Percentiles rank a stretch among this genome's conserved stretches.
Evolutionary conservation across 176 grass and related monocot species (phyloP).

Genomic region (Saccharum spontaneum): DNA sequence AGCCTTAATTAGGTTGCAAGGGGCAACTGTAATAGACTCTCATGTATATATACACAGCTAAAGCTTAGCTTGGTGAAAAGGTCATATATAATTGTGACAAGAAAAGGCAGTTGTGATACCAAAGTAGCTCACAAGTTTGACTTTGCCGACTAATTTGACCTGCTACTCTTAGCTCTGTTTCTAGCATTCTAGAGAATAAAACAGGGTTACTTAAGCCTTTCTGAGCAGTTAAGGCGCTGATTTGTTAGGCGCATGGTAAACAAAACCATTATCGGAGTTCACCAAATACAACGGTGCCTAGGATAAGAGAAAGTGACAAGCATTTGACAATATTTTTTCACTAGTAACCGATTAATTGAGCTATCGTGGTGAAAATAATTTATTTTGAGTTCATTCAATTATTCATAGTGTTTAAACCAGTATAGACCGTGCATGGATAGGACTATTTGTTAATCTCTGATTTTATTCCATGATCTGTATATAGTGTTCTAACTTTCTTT

Average conservation of each 20-base stretch:
- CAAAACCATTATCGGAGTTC: neutral
- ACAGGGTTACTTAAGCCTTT: slow-evolving; percentile 20
- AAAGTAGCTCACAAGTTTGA: slow-evolving; percentile 36
- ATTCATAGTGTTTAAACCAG: no score
- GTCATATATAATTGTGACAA: slow-evolving; percentile 17
- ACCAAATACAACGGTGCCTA: slow-evolving; percentile 7
- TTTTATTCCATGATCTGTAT: neutral
- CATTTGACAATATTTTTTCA: neutral
- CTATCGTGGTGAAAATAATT: neutral
- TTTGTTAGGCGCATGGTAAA: slow-evolving; percentile 24
- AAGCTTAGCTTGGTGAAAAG: slow-evolving; percentile 22
- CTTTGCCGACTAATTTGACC: slow-evolving; percentile 8
- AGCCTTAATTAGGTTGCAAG: slow-evolving; percentile 37
- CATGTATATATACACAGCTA: slow-evolving; percentile 28
- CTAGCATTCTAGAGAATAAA: slow-evolving; percentile 5
- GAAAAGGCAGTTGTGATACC: slow-evolving; percentile 30
- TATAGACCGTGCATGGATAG: neutral
- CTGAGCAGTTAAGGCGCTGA: slow-evolving; percentile 13
- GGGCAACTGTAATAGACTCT: slow-evolving; percentile 10
- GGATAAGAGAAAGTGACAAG: slow-evolving; percentile 32
- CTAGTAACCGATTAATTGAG: neutral
- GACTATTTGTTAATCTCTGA: neutral
- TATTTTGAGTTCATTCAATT: neutral
- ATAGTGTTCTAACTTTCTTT: neutral
- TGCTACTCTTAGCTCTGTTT: slow-evolving; percentile 20